Conservation (phyloP, 78 protist species). For the Mantamonas sphyraenae region DNA sequence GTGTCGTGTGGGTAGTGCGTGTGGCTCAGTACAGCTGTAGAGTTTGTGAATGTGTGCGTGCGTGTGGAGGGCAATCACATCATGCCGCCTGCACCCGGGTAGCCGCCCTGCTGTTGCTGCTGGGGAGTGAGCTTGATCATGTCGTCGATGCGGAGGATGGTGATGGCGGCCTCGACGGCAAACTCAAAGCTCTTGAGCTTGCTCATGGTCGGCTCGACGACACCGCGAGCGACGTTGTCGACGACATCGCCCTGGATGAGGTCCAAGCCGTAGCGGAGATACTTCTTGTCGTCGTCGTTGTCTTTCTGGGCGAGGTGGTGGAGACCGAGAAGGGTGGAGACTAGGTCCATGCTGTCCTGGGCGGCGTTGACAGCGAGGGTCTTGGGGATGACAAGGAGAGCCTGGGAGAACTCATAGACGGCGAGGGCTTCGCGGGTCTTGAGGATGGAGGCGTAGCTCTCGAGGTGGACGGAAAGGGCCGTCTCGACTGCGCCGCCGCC, state of each 20-base stretch:
- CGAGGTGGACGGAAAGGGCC: conserved; percentile 93
- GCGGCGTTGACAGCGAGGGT: conserved; percentile 94
- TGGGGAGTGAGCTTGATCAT: conserved; percentile 75
- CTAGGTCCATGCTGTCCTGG: background rate
- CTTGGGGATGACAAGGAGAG: conserved; percentile 97
- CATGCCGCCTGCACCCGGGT: no score
- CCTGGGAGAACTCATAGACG: conserved; percentile 93
- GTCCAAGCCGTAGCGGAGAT: conserved; percentile 57
- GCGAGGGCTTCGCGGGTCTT: conserved; percentile 95
- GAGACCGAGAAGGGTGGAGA: background rate
- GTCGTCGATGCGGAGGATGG: conserved; percentile 94
- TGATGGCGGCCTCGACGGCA: conserved; percentile 98
- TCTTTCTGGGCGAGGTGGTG: background rate
- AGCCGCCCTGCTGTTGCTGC: no score
- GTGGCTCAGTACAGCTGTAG: no score
- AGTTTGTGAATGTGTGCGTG: no score
- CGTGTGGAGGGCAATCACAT: no score
- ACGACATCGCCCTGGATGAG: conserved; percentile 55
- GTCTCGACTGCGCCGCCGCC: conserved; percentile 97
- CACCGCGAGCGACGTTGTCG: conserved; percentile 88
- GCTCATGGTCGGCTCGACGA: conserved; percentile 94
- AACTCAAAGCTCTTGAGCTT: conserved; percentile 89
- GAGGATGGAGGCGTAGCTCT: conserved; percentile 80
- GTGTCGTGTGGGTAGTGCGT: no score
- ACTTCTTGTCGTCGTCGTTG: background rate